Evolutionary conservation across 1,139 yeast species (phyloP).

Genomic region (Diutina siamensis): DNA sequence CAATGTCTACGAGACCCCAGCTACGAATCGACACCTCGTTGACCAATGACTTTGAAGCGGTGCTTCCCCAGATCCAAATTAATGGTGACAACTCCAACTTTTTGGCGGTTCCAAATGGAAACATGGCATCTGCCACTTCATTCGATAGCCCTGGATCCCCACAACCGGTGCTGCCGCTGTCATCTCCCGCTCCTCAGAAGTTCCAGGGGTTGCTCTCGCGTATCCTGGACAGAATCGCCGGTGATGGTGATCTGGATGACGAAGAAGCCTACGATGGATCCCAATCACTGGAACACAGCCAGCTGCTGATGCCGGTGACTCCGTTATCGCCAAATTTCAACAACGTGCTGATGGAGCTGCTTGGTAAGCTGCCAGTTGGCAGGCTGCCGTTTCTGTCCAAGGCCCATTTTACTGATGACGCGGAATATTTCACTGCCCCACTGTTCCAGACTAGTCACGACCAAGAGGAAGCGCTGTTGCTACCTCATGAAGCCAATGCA

Average conservation of each 20-base stretch:
- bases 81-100: background rate
- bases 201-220: slow-evolving; percentile 21
- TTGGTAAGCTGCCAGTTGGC: background rate
- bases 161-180: slow-evolving; percentile 11
- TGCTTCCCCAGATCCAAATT: slow-evolving; percentile 1
- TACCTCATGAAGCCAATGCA: background rate
- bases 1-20: background rate
- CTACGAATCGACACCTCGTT: background rate
- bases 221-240: slow-evolving; percentile 34
- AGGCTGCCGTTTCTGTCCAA: no score
- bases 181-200: slow-evolving; percentile 13
- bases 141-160: slow-evolving; percentile 4
- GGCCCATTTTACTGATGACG: background rate
- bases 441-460: background rate
- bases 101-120: background rate
- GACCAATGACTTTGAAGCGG: background rate
- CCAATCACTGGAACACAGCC: background rate
- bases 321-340: slow-evolving; percentile 8
- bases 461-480: slow-evolving; percentile 4
- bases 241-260: slow-evolving; percentile 12
- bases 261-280: background rate
- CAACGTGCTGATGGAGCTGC: background rate
- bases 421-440: background rate
- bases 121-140: no score
- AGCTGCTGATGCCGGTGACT: slow-evolving; percentile 8